phyloP scores from a whole-genome alignment of 306 rosid genomes.

The Ziziphus jujuba region DNA sequence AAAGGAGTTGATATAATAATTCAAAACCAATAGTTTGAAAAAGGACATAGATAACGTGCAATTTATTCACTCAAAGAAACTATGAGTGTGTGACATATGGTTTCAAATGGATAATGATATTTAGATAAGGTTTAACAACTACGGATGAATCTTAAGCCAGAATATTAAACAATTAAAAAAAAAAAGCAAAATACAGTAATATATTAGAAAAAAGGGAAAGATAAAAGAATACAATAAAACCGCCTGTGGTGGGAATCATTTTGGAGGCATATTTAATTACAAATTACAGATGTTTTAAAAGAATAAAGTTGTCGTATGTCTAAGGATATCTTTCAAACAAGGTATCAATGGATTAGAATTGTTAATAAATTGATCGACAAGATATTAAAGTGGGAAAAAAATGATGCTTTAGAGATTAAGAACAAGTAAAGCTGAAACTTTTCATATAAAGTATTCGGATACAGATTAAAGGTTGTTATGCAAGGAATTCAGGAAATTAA shows the following conservation, averaged over 20 bases:
- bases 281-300: background rate
- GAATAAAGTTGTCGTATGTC: too few species aligned
- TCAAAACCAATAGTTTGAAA: background rate
- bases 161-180: background rate
- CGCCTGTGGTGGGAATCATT: background rate
- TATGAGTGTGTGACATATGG: background rate
- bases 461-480: too few species aligned
- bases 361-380: too few species aligned
- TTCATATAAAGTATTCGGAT: too few species aligned
- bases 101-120: background rate
- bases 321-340: too few species aligned
- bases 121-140: conserved; percentile 4
- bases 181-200: background rate
- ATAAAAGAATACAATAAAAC: background rate
- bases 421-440: too few species aligned
- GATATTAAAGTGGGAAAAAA: too few species aligned
- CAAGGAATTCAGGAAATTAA: too few species aligned
- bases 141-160: conserved; percentile 5
- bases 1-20: background rate
- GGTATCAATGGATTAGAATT: too few species aligned
- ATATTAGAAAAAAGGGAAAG: background rate
- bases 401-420: too few species aligned
- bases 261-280: background rate
- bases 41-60: background rate
- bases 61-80: background rate